phyloP scores from a whole-genome alignment of 352 stramenopile species.

The Pythium oligandrum region DNA sequence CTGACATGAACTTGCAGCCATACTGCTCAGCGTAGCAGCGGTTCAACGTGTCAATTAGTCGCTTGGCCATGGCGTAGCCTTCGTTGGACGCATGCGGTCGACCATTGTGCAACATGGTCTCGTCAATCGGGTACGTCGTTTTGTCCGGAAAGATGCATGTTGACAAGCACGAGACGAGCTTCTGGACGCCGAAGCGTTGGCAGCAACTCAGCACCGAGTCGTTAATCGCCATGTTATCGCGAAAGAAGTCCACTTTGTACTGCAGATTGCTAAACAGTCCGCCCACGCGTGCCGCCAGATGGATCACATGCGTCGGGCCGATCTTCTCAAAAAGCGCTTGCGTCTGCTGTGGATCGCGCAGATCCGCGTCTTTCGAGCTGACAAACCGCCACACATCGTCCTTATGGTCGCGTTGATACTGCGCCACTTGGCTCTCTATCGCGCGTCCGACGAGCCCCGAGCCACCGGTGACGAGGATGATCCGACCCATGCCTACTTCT shows the following conservation, averaged over 20 bases:
- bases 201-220: conserved; percentile 98
- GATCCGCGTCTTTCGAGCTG: conserved; percentile 92
- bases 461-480: conserved; percentile 95
- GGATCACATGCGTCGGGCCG: conserved; percentile 95
- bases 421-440: conserved; percentile 52
- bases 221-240: conserved; percentile 98
- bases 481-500: neutral
- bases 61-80: conserved; percentile 97
- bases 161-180: conserved; percentile 97
- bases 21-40: conserved; percentile 95
- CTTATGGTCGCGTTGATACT: neutral
- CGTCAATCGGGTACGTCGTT: conserved; percentile 97
- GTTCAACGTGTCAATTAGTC: conserved; percentile 98
- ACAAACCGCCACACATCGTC: conserved; percentile 89
- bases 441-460: conserved; percentile 92
- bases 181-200: conserved; percentile 77
- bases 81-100: conserved; percentile 76
- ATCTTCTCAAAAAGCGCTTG: conserved; percentile 92
- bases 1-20: conserved; percentile 96
- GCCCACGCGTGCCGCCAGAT: conserved; percentile 95
- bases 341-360: conserved; percentile 80
- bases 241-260: conserved; percentile 97
- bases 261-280: conserved; percentile 83
- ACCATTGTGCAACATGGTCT: conserved; percentile 95
- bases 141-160: conserved; percentile 99